phyloP scores from a whole-genome alignment of 345 rosid species.

The Ceriops tagal region DNA sequence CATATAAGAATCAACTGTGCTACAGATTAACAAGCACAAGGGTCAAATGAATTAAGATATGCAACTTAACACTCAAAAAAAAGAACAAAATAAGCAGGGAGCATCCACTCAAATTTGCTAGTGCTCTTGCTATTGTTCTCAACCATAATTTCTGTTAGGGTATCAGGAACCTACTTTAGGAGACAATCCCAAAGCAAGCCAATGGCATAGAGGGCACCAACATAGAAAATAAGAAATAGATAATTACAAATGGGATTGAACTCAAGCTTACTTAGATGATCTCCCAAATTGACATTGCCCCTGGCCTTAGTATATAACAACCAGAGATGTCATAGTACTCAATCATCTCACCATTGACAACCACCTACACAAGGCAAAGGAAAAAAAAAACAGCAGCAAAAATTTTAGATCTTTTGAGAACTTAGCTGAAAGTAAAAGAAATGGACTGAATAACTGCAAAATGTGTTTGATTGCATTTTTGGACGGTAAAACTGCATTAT shows the following conservation, averaged over 20 bases:
- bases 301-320: slow-evolving; percentile 90
- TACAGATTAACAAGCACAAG: too few species aligned
- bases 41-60: background rate
- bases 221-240: slow-evolving; percentile 4
- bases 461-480: too few species aligned
- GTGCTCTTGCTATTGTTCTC: too few species aligned
- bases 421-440: background rate
- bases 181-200: background rate
- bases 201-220: background rate
- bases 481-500: too few species aligned
- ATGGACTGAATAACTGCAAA: background rate
- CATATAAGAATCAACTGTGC: background rate
- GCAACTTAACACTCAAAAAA: background rate
- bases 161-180: too few species aligned
- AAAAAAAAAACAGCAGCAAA: background rate
- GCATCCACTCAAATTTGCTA: background rate
- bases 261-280: slow-evolving; percentile 65
- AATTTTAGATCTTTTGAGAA: background rate
- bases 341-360: slow-evolving; percentile 84
- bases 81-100: background rate
- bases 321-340: slow-evolving; percentile 97
- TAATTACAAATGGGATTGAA: background rate
- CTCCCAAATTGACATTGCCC: slow-evolving; percentile 96
- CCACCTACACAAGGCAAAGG: slow-evolving; percentile 48
- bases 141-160: too few species aligned